phyloP scores from a whole-genome alignment of 2,329 filamentous ascomycete genomes.

The Ascosphaera apis region DNA sequence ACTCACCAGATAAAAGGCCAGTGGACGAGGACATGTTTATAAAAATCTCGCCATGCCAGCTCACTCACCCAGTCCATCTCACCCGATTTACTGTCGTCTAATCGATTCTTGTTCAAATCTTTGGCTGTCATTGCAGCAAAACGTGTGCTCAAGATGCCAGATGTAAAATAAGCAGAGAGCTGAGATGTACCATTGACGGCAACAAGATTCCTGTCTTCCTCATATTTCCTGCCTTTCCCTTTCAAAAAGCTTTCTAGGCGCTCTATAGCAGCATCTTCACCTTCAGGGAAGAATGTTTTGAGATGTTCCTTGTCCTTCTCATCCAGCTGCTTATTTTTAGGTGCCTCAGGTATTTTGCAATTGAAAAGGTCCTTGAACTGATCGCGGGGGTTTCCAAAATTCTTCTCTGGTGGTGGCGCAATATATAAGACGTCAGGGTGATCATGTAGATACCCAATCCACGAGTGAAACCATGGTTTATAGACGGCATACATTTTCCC shows the following conservation, averaged over 20 bases:
- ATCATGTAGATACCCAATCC: slow-evolving; percentile 48
- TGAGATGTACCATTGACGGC: slow-evolving; percentile 39
- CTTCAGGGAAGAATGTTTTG: slow-evolving; percentile 43
- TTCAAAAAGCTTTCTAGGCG: slow-evolving; percentile 45
- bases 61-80: slow-evolving; percentile 58
- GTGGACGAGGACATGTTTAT: slow-evolving; percentile 60
- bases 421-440: slow-evolving; percentile 44
- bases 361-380: slow-evolving; percentile 36
- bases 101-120: slow-evolving; percentile 34
- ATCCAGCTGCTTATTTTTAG: slow-evolving; percentile 37
- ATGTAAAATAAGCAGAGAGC: slow-evolving; percentile 49
- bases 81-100: slow-evolving; percentile 43
- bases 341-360: slow-evolving; percentile 34
- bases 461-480: slow-evolving; percentile 56
- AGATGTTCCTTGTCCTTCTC: slow-evolving; percentile 36
- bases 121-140: slow-evolving; percentile 42
- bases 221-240: slow-evolving; percentile 38
- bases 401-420: slow-evolving; percentile 33
- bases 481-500: slow-evolving; percentile 73
- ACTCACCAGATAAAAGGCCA: slow-evolving; percentile 46
- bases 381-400: slow-evolving; percentile 26
- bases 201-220: slow-evolving; percentile 42
- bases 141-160: slow-evolving; percentile 43
- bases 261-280: slow-evolving; percentile 45
- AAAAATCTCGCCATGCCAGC: slow-evolving; percentile 72